Conservation (phyloP, 257 asterid genomes). For the Salvia miltiorrhiza region DNA sequence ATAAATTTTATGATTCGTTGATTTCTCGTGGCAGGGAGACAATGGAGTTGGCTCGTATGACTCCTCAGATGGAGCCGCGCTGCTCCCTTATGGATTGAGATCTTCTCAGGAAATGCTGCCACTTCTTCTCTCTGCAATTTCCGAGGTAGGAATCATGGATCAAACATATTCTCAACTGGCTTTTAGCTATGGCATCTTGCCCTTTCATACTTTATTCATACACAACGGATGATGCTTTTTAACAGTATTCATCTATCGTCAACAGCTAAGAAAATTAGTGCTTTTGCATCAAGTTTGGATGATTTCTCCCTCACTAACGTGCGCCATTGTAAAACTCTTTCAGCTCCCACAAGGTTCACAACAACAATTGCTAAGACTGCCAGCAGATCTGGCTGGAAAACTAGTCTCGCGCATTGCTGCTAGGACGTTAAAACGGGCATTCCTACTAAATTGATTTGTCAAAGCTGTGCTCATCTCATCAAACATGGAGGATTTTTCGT, state of each 20-base stretch:
- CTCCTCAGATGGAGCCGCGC: conserved; percentile 36
- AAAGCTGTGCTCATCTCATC: not conserved
- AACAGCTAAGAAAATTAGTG: not conserved
- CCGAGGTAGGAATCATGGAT: conserved; percentile 55
- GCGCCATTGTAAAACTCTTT: conserved; percentile 3
- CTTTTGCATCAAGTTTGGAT: not conserved
- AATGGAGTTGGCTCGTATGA: no score
- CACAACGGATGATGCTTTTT: not conserved
- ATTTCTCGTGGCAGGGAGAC: conserved; percentile 38
- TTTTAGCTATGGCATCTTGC: conserved; percentile 24
- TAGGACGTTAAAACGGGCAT: conserved; percentile 61
- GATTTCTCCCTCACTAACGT: not conserved
- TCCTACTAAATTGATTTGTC: conserved; percentile 32
- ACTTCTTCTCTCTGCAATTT: conserved; percentile 59
- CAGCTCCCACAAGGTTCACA: conserved; percentile 87
- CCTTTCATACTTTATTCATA: not conserved
- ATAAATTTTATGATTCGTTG: conserved; percentile 7
- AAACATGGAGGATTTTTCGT: not conserved
- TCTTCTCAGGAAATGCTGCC: conserved; percentile 60
- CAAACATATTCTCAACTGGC: not conserved
- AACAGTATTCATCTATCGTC: no score
- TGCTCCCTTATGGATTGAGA: conserved; percentile 41
- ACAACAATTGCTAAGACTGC: conserved; percentile 54
- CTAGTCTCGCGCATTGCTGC: conserved; percentile 70
- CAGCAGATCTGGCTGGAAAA: conserved; percentile 68